A percentile compares a stretch with the other conserved stretches of the same genome.
Conservation (phyloP, 2,329 filamentous ascomycete species). For the Monosporascus sp. region DNA sequence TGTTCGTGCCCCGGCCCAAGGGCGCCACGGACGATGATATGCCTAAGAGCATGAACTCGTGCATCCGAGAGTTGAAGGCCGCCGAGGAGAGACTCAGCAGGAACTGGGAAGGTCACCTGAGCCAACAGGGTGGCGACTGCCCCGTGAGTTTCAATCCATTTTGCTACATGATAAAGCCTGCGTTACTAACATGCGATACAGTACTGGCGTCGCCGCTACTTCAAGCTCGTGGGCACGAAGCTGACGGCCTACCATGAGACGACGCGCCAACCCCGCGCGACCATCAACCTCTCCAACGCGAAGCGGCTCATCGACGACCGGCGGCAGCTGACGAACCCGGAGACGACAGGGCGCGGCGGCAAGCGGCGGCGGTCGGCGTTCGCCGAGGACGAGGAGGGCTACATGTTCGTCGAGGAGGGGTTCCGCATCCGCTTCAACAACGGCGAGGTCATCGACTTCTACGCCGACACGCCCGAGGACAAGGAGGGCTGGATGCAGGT, state of each 20-base stretch:
- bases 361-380: constrained; percentile 89
- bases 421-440: constrained; percentile 99
- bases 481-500: constrained; percentile 96
- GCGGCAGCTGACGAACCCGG: constrained; percentile 74
- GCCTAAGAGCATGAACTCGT: constrained; percentile 99
- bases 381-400: constrained; percentile 96
- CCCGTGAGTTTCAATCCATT: constrained; percentile 63
- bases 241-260: constrained; percentile 95
- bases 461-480: constrained; percentile 80
- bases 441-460: constrained; percentile 97
- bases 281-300: constrained; percentile 92
- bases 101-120: constrained; percentile 83
- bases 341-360: constrained; percentile 70
- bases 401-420: constrained; percentile 99
- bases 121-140: constrained; percentile 96
- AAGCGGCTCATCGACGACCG: constrained; percentile 92
- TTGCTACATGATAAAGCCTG: neutral
- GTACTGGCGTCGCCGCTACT: constrained; percentile 98
- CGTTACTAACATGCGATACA: constrained; percentile 42
- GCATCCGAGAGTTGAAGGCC: constrained; percentile 86
- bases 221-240: constrained; percentile 86
- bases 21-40: constrained; percentile 87
- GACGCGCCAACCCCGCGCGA: constrained; percentile 89
- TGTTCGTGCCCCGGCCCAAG: constrained; percentile 92
- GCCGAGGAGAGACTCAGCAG: constrained; percentile 75